Conservation (phyloP, 1,284 basidiomycete species). For the Cryptococcus sp. region DNA sequence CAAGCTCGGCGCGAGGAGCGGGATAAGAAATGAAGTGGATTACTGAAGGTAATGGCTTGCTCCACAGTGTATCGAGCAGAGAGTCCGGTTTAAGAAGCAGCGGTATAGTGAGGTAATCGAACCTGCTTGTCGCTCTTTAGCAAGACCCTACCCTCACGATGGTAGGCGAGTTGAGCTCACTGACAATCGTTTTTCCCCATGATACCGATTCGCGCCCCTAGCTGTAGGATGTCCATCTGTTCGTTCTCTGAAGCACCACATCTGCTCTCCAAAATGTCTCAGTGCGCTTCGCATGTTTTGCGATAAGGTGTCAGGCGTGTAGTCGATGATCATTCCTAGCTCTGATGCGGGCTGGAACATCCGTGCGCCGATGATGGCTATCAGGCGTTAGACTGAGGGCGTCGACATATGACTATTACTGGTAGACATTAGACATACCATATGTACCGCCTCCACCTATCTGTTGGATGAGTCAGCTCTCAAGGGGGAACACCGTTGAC, state of each 20-base stretch:
- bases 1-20: constrained; percentile 19
- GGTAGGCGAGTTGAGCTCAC: constrained; percentile 6
- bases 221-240: constrained; percentile 40
- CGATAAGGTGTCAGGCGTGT: constrained; percentile 34
- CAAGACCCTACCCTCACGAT: background rate
- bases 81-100: constrained; percentile 29
- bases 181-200: constrained; percentile 38
- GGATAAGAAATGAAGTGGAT: constrained; percentile 42
- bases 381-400: background rate
- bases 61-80: constrained; percentile 21
- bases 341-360: constrained; percentile 39
- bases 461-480: constrained; percentile 19
- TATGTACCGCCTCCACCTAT: constrained; percentile 52
- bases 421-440: constrained; percentile 24
- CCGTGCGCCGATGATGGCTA: constrained; percentile 47
- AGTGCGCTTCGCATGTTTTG: constrained; percentile 28
- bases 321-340: constrained; percentile 48
- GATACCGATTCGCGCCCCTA: constrained; percentile 43
- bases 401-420: background rate
- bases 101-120: constrained; percentile 39
- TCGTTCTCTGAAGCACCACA: constrained; percentile 40
- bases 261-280: constrained; percentile 35
- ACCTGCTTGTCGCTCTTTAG: constrained; percentile 21
- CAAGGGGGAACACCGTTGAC: background rate
- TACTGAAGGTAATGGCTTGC: constrained; percentile 22